Evolutionary conservation across 177 flowering plant genomes (phyloP), one percentile per base, ranked within the genome.

Genomic region (Vitis hybrid): DNA sequence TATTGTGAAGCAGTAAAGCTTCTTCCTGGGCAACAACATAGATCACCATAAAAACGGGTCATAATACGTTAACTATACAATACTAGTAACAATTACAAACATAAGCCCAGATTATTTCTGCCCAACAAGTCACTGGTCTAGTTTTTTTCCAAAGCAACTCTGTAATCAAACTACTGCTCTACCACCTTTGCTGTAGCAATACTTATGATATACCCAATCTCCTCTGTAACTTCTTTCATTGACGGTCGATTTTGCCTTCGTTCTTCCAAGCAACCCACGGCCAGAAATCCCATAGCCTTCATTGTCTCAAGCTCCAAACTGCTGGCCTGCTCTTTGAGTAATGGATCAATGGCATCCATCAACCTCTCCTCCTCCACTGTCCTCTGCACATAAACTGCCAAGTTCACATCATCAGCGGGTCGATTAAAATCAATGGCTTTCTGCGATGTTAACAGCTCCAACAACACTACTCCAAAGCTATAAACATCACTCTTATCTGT

Each of bases 401-500:
- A 68, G 51, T 82, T 89, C 70, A 89, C 92, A 55, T 88, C 89
- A 11, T 86, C 89, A 3, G 67, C 63, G 0, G 66, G 82, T 59
- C 90, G 69, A 49, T 56, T 79, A 60, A 87, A 84, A 62, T 89
- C 93, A 0, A 88, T 84, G 0, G 89, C 90, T 70, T 82, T 89
- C 74, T 83, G 78, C 0, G 86, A 76, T 0, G 91, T 88, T 71
- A 88, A 52, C 1, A 89, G 75, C 82, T 89, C 94, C 70, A 88
- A 59, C 65, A 86, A 12, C 19, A 89, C 91, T 5, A 88, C 88
- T 0, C 90, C 94, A 20, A 84, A 89, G 75, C 90, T 89, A 54
- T 89, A 88, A 1, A 88, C 94, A 65, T 89, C 94, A 64, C 94
- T 89, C 73, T 86, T 89, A 54, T 89, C 94, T 0, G 94, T 87